Evolutionary conservation across 2,329 filamentous ascomycete species (phyloP), one percentile per base, ranked within the genome.

Genomic region (Penicillium sp.): DNA sequence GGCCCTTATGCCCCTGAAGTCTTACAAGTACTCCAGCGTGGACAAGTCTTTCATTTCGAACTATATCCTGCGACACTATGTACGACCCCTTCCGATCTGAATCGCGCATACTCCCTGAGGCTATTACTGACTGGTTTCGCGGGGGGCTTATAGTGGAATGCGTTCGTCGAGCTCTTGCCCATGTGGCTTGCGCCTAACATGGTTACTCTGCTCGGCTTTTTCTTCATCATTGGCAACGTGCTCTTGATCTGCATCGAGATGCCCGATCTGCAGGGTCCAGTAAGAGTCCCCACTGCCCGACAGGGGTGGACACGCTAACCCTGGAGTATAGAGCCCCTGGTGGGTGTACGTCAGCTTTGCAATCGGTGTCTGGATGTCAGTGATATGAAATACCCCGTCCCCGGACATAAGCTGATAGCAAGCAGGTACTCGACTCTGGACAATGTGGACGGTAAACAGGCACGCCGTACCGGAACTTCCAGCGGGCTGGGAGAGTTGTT

Each of bases 271-370:
- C 83, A 93, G 40, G 93, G 94, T 69, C 92, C 92, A 62, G 90
- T 92, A 84, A 68, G 47, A 20, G 17, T 7, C 18, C 20, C 21
- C 33, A 39, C 18, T 39, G 13, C 12, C 33, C 20, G 23, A 15
- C 29, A n/a, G 49, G 33, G 30, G 37, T 46, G 48, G 39, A 39
- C 59, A 61, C 3, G 33, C 27, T 27, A 64, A 36, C 15, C 37
- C 26, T 49, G 52, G 41, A 30, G 7, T 20, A 44, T 68, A 94
- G 87, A 90, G 87, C 17, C 91, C 92, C 7, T 82, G 87, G 65
- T 97, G 94, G 93, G 74, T 97, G 17, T 97, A 96, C 78, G 95
- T 90, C 70, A 96, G 91, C 75, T 97, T 97, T 72, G 93, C 92
- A 1, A 84, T 96, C 60, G 94, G 94, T 33, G 82, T 99, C 52